These are phyloP conservation scores for Cryphonectria carpinicola DNA, from an alignment of 2,329 filamentous ascomycete genomes.

Conservation along the genomic window DNA sequence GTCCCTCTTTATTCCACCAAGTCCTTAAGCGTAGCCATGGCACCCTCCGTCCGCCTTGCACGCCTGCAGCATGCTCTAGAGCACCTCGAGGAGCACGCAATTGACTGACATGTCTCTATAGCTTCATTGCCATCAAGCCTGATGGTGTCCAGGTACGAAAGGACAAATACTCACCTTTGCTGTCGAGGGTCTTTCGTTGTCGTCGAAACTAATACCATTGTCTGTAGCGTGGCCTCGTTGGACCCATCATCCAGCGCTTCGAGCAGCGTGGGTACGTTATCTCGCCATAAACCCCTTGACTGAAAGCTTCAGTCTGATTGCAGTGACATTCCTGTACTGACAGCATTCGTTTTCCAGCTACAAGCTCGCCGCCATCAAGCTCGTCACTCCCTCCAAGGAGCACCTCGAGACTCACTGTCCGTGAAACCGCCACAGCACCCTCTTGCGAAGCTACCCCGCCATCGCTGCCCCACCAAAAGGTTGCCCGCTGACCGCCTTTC, in stretches of 20 bases:
- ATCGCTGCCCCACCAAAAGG: slow-evolving; percentile 18
- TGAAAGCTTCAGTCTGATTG: slow-evolving; percentile 11
- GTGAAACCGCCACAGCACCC: slow-evolving; percentile 36
- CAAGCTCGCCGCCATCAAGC: slow-evolving; percentile 99
- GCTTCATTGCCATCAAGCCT: slow-evolving; percentile 99
- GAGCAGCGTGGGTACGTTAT: slow-evolving; percentile 83
- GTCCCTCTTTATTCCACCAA: slow-evolving; percentile 39
- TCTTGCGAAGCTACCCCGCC: slow-evolving; percentile 26
- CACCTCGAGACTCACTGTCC: slow-evolving; percentile 96
- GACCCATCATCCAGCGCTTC: slow-evolving; percentile 97
- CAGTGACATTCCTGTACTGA: slow-evolving; percentile 14
- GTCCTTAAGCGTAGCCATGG: not conserved
- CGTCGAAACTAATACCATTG: slow-evolving; percentile 31
- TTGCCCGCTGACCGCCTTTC: slow-evolving; percentile 37
- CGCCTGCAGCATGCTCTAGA: not conserved
- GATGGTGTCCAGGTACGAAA: slow-evolving; percentile 92
- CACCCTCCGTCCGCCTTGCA: slow-evolving; percentile 28
- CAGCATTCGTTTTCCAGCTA: slow-evolving; percentile 60
- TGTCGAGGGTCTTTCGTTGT: slow-evolving; percentile 14
- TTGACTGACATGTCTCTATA: slow-evolving; percentile 45
- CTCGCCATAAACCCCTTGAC: not conserved
- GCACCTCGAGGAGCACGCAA: not conserved
- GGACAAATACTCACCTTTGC: slow-evolving; percentile 5
- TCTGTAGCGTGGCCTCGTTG: slow-evolving; percentile 88
- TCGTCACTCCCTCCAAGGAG: slow-evolving; percentile 83